Percentiles rank a stretch among this genome's conserved stretches.
These are phyloP conservation scores for Pseudomonodictys pantanalensis DNA, from an alignment of 495 filamentous ascomycete species.

Conservation along the genomic window DNA sequence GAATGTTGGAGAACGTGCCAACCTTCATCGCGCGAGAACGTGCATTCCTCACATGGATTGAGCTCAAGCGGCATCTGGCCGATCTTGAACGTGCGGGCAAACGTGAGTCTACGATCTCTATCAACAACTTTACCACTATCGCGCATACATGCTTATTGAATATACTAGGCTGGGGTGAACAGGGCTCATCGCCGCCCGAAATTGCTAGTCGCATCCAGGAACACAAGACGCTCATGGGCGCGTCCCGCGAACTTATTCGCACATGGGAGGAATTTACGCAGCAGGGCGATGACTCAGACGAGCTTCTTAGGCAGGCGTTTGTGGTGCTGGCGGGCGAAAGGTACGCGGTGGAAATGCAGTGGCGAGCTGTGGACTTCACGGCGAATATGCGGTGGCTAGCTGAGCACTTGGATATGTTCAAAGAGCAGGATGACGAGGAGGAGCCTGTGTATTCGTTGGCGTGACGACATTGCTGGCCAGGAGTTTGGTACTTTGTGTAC, in stretches of 20 bases:
- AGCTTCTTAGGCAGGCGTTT: constrained; percentile 21
- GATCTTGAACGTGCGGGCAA: constrained; percentile 15
- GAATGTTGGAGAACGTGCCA: background rate
- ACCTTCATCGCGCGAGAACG: constrained; percentile 12
- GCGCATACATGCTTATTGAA: background rate
- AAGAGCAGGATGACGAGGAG: constrained; percentile 10
- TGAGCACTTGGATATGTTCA: constrained; percentile 1
- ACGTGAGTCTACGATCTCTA: constrained; percentile 4
- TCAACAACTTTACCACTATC: background rate
- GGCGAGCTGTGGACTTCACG: constrained; percentile 2
- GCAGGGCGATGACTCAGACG: constrained; percentile 6
- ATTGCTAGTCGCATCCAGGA: constrained; percentile 5
- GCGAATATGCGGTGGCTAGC: background rate
- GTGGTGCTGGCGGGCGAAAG: constrained; percentile 8
- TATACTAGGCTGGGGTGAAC: constrained; percentile 2
- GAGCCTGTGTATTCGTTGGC: constrained; percentile 12
- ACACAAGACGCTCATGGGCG: constrained; percentile 14
- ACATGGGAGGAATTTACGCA: constrained; percentile 9
- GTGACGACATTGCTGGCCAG: background rate
- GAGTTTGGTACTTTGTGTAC: no score
- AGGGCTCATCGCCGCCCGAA: constrained; percentile 3
- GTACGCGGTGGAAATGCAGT: constrained; percentile 3
- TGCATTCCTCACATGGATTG: constrained; percentile 25
- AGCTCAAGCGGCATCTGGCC: constrained; percentile 17
- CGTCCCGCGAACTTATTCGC: constrained; percentile 8